phyloP scores from a whole-genome alignment of 1,139 yeast species.

The Pichia sp. region DNA sequence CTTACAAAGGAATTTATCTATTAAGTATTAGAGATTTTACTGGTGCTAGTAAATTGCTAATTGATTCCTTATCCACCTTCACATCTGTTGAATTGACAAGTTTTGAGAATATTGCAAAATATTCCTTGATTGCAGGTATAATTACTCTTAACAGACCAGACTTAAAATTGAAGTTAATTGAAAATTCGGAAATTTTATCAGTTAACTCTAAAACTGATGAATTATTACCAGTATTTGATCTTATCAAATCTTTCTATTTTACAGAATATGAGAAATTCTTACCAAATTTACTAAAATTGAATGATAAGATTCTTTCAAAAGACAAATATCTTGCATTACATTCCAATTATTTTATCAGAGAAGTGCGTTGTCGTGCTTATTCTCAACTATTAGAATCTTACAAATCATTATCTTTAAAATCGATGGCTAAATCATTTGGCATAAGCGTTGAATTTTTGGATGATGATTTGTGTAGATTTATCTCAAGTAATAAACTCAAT shows the following conservation, averaged over 20 bases:
- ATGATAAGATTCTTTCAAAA: slow-evolving; percentile 62
- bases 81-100: slow-evolving; percentile 90
- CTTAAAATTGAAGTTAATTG: slow-evolving; percentile 75
- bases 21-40: slow-evolving; percentile 80
- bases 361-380: slow-evolving; percentile 92
- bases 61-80: slow-evolving; percentile 90
- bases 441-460: slow-evolving; percentile 76
- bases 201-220: slow-evolving; percentile 64
- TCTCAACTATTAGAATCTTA: slow-evolving; percentile 91
- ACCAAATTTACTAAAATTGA: slow-evolving; percentile 68
- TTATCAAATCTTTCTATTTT: slow-evolving; percentile 82
- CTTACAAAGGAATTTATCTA: slow-evolving; percentile 78
- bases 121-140: slow-evolving; percentile 81
- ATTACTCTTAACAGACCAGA: slow-evolving; percentile 78
- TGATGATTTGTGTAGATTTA: slow-evolving; percentile 77
- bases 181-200: slow-evolving; percentile 88
- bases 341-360: slow-evolving; percentile 78
- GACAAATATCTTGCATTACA: slow-evolving; percentile 76
- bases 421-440: slow-evolving; percentile 93
- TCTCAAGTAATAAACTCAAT: slow-evolving; percentile 87
- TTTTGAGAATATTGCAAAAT: slow-evolving; percentile 84
- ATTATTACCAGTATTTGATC: slow-evolving; percentile 72
- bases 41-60: slow-evolving; percentile 75
- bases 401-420: slow-evolving; percentile 77
- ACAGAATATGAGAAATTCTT: slow-evolving; percentile 83